Base-by-base conservation (phyloP, 2,329 filamentous ascomycete genomes). In the Aureobasidium sp. region DNA sequence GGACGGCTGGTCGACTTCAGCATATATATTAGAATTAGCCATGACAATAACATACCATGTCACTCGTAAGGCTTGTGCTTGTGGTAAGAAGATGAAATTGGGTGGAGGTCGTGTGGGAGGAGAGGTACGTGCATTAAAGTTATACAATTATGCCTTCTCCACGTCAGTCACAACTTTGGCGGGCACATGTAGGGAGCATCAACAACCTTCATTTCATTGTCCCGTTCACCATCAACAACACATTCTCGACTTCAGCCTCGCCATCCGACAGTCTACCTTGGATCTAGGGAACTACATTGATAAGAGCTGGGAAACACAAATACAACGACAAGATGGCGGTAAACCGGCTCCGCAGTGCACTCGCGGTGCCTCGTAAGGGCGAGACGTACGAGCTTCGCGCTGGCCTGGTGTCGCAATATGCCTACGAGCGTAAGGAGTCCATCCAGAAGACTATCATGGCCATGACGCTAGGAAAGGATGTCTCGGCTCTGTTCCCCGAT, bases 401-500 rank as follows among this genome's bases (percentile, higher is more conserved):
- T 66, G 94, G 94, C 42, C 81, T 99, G 75, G 94, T 87, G 79
- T 99, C 94, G 67, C 94, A 99, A 80, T 99, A 97, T 88, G 94
- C 94, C 64, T 97, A 95, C 79, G 94, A 99, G 84, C 88, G 85
- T 72, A 99, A 99, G 78, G 94, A 99, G 80, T 90, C 94, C 27
- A 99, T 99, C 70, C 94, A 99, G 75, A 97, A 96, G 83, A 99
- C 94, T 67, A 99, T 99, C 79, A 97, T 97, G 92, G 92, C 94
- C 74, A 99, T 99, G 94, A 99, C 94, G 1, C 77, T 99, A 69
- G 94, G 94, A 75, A 99, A 99, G 77, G 94, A 99, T 78, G 94
- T 99, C 64, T 99, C 94, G 60, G 90, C 92, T 62, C 80, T 99
- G 66, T 99, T 99, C 74, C 94, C 94, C 1, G 94, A 99, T 73